Evolutionary conservation across 441 rosid genomes (phyloP).

Genomic region (Gossypium davidsonii): DNA sequence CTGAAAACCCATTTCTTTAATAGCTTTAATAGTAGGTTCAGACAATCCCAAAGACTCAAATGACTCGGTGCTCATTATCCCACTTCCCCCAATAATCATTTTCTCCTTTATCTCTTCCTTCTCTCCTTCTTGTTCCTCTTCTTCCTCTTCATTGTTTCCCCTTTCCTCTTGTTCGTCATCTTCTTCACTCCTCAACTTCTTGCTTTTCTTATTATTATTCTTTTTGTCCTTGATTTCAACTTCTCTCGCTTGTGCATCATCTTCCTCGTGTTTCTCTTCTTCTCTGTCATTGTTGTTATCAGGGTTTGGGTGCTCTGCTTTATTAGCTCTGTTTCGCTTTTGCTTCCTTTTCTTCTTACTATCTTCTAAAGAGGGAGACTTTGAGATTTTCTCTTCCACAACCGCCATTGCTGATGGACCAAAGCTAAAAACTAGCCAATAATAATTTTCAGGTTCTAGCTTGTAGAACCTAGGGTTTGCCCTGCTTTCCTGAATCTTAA

Average conservation of each 20-base stretch:
- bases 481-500: background rate
- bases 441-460: background rate
- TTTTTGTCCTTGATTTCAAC: slow-evolving; percentile 13
- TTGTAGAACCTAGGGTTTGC: background rate
- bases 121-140: slow-evolving; percentile 19
- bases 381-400: slow-evolving; percentile 23
- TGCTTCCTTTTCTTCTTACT: slow-evolving; percentile 43
- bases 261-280: slow-evolving; percentile 20
- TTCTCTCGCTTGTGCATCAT: slow-evolving; percentile 11
- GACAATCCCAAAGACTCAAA: slow-evolving; percentile 71
- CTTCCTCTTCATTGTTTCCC: slow-evolving; percentile 20
- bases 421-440: background rate
- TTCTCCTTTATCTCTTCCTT: slow-evolving; percentile 21
- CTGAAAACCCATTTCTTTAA: slow-evolving; percentile 72
- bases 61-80: slow-evolving; percentile 71
- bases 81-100: slow-evolving; percentile 34
- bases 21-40: slow-evolving; percentile 55
- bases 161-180: slow-evolving; percentile 17
- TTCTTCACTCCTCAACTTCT: slow-evolving; percentile 16
- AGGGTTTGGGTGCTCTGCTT: slow-evolving; percentile 17
- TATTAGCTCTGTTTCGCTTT: slow-evolving; percentile 41
- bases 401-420: slow-evolving; percentile 29
- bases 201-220: slow-evolving; percentile 17
- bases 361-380: slow-evolving; percentile 18
- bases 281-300: slow-evolving; percentile 9